phyloP scores from a whole-genome alignment of 169 alveolate species.

The Eimeria falciformis region DNA sequence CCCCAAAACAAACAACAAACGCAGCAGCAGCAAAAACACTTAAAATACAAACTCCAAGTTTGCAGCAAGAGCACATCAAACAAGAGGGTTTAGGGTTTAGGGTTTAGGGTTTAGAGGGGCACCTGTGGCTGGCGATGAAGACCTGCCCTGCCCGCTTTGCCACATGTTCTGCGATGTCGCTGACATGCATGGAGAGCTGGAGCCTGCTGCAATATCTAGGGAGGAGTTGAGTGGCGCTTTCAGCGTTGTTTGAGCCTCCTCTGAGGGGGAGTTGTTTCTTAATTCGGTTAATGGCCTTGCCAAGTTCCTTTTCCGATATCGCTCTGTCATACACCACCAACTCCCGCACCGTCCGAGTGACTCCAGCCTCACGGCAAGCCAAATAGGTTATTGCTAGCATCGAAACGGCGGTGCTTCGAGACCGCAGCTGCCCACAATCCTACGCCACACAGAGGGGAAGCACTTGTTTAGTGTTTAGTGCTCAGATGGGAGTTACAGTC shows the following conservation, averaged over 20 bases:
- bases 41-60: too few relatives aligned
- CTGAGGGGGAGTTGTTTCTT: slow-evolving; percentile 83
- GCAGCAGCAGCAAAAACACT: too few relatives aligned
- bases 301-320: slow-evolving; percentile 89
- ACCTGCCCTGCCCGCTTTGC: slow-evolving; percentile 80
- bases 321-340: slow-evolving; percentile 87
- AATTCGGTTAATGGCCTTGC: slow-evolving; percentile 89
- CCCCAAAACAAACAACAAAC: too few relatives aligned
- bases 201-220: slow-evolving; percentile 82
- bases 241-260: slow-evolving; percentile 79
- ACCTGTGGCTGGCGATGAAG: slow-evolving; percentile 80
- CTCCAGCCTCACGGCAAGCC: slow-evolving; percentile 93
- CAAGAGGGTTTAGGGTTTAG: not conserved
- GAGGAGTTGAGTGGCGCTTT: slow-evolving; percentile 82
- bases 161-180: slow-evolving; percentile 83
- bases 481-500: too few relatives aligned
- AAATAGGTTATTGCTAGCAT: slow-evolving; percentile 90
- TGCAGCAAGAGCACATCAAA: too few relatives aligned
- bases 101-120: not conserved
- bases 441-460: too few relatives aligned
- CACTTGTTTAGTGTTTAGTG: too few relatives aligned
- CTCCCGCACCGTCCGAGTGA: slow-evolving; percentile 91
- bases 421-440: slow-evolving; percentile 83
- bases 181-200: slow-evolving; percentile 80
- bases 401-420: slow-evolving; percentile 72